Evolutionary conservation across 768 basidiomycete genomes (phyloP).

Genomic region (Tremella yokohamensis): DNA sequence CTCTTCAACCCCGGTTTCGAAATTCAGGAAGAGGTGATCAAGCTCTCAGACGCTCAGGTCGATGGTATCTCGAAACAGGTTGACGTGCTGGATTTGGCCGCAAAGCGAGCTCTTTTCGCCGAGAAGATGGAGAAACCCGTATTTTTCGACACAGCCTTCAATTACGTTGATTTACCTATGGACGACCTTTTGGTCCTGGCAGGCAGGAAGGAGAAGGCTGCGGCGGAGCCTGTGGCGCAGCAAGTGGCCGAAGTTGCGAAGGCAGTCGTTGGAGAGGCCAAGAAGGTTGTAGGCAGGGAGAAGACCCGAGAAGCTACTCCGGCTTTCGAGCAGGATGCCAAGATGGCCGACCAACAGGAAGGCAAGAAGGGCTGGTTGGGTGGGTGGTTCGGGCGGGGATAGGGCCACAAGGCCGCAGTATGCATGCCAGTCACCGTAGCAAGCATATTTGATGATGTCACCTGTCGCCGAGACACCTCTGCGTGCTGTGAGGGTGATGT

Average conservation of each 20-base stretch:
- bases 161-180: conserved; percentile 85
- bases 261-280: background rate
- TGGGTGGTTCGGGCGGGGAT: conserved; percentile 41
- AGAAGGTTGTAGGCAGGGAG: conserved; percentile 16
- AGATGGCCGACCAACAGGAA: conserved; percentile 6
- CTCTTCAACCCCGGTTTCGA: conserved; percentile 18
- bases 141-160: conserved; percentile 92
- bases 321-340: conserved; percentile 55
- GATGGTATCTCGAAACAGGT: conserved; percentile 18
- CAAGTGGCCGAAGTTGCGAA: conserved; percentile 14
- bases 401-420: background rate
- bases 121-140: conserved; percentile 70
- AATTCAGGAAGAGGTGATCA: conserved; percentile 31
- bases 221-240: conserved; percentile 9
- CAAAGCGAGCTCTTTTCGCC: conserved; percentile 45
- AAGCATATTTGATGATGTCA: too few species aligned
- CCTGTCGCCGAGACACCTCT: too few species aligned
- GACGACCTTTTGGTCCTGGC: conserved; percentile 67
- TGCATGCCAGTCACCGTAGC: background rate
- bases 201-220: conserved; percentile 56
- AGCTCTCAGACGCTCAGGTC: conserved; percentile 16
- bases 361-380: conserved; percentile 44
- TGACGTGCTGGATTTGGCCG: conserved; percentile 27
- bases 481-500: too few species aligned
- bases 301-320: conserved; percentile 76